These are phyloP conservation scores for Penicillium canescens DNA, from an alignment of 495 filamentous ascomycete species.

Conservation along the genomic window DNA sequence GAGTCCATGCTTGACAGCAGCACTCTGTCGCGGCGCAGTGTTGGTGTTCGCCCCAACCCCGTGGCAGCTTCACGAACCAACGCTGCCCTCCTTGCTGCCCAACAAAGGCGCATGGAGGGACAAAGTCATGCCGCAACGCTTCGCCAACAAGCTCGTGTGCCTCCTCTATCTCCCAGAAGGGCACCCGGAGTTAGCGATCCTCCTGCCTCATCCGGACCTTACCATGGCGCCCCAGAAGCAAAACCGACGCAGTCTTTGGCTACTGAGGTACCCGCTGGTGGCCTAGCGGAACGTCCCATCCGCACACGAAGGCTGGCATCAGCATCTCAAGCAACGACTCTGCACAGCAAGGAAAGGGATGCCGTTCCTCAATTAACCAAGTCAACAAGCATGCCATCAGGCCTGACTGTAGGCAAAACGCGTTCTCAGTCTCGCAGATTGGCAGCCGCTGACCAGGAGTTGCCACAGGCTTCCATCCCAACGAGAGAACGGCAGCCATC, in stretches of 20 bases:
- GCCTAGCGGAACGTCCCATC: constrained; percentile 46
- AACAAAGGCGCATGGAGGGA: constrained; percentile 40
- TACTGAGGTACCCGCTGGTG: constrained; percentile 23
- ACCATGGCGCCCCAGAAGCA: constrained; percentile 20
- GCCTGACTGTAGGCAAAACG: constrained; percentile 46
- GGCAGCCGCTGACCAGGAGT: constrained; percentile 34
- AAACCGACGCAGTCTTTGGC: constrained; percentile 7
- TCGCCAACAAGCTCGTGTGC: constrained; percentile 44
- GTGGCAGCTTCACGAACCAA: constrained; percentile 38
- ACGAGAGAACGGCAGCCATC: constrained; percentile 27
- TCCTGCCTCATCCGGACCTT: constrained; percentile 9
- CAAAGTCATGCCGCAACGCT: constrained; percentile 51
- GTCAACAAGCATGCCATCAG: constrained; percentile 32
- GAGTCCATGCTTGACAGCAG: constrained; percentile 33
- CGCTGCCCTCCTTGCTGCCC: constrained; percentile 42
- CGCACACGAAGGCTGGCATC: constrained; percentile 39
- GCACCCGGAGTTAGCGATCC: constrained; percentile 33
- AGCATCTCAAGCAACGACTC: constrained; percentile 35
- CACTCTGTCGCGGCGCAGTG: constrained; percentile 32
- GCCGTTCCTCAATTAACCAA: constrained; percentile 28
- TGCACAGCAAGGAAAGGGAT: constrained; percentile 32
- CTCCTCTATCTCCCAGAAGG: constrained; percentile 30
- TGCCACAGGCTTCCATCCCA: constrained; percentile 5
- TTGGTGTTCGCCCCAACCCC: constrained; percentile 26
- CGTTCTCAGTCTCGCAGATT: constrained; percentile 46